Evolutionary conservation across 345 rosid species (phyloP).

Genomic region (Gossypium turneri): DNA sequence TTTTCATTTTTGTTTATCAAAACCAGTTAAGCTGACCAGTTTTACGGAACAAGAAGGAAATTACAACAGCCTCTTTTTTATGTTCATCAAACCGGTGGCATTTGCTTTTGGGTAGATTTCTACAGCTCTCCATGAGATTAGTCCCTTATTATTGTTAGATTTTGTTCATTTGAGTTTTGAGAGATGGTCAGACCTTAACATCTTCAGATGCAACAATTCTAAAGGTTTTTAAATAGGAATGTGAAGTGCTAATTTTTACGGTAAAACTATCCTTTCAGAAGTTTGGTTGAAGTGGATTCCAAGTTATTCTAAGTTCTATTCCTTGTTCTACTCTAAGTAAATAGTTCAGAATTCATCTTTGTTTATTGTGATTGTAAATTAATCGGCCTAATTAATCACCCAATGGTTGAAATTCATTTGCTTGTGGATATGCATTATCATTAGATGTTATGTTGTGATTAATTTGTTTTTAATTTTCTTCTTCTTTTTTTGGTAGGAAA

Average conservation of each 20-base stretch:
- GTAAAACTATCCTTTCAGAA: slow-evolving; percentile 7
- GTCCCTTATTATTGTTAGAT: background rate
- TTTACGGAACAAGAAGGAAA: slow-evolving; percentile 7
- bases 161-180: background rate
- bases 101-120: slow-evolving; percentile 18
- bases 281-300: slow-evolving; percentile 7
- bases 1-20: slow-evolving; percentile 1
- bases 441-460: background rate
- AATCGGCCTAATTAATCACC: background rate
- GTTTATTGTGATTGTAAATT: background rate
- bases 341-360: background rate
- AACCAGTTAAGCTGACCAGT: background rate
- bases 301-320: background rate
- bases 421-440: background rate
- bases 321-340: background rate
- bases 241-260: background rate
- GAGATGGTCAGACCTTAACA: background rate
- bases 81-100: slow-evolving; percentile 8
- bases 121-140: background rate
- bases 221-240: background rate
- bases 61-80: background rate
- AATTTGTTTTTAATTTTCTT: background rate
- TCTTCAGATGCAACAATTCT: background rate
- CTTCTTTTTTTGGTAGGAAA: background rate
- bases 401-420: slow-evolving; percentile 1